Conservation (phyloP, 208 protist genomes). For the Leishmania aethiopica region DNA sequence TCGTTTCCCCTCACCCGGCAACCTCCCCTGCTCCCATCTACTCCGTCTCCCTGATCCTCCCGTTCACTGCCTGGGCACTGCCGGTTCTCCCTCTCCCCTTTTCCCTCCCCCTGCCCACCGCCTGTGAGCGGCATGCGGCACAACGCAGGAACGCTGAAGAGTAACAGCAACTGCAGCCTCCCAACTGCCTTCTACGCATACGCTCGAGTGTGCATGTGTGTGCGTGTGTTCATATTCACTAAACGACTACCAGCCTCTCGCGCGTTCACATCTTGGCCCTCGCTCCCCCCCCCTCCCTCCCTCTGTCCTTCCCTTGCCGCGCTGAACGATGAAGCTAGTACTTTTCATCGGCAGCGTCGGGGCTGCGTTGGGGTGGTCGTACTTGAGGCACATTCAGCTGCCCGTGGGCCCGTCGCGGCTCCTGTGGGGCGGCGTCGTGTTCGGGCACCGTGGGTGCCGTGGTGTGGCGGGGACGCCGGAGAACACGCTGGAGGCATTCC, state of each 20-base stretch:
- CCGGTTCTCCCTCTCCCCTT: not conserved
- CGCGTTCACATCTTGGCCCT: not conserved
- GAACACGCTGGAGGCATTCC: slow-evolving; percentile 89
- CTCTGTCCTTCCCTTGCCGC: slow-evolving; percentile 6
- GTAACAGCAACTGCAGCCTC: not conserved
- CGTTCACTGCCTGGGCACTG: not conserved
- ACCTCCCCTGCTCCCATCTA: not conserved
- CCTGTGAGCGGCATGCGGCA: not conserved
- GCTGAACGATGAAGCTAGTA: slow-evolving; percentile 21
- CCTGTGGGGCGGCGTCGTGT: slow-evolving; percentile 76
- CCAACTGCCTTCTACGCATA: not conserved
- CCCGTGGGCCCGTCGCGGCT: slow-evolving; percentile 74
- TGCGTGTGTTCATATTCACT: not conserved
- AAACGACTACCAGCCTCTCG: not conserved
- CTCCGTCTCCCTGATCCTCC: not conserved
- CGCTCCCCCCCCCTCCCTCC: not conserved
- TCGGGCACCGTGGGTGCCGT: slow-evolving; percentile 91
- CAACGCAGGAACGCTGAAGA: not conserved
- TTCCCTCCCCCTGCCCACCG: not conserved
- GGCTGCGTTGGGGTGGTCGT: slow-evolving; percentile 64
- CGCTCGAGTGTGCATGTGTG: not conserved
- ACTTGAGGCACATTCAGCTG: slow-evolving; percentile 72
- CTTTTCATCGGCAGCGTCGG: slow-evolving; percentile 32
- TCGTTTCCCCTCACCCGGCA: not conserved
- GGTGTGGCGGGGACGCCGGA: slow-evolving; percentile 71